Evolutionary conservation across 2,329 filamentous ascomycete genomes (phyloP).

Genomic region (Acrocalymma vagum): DNA sequence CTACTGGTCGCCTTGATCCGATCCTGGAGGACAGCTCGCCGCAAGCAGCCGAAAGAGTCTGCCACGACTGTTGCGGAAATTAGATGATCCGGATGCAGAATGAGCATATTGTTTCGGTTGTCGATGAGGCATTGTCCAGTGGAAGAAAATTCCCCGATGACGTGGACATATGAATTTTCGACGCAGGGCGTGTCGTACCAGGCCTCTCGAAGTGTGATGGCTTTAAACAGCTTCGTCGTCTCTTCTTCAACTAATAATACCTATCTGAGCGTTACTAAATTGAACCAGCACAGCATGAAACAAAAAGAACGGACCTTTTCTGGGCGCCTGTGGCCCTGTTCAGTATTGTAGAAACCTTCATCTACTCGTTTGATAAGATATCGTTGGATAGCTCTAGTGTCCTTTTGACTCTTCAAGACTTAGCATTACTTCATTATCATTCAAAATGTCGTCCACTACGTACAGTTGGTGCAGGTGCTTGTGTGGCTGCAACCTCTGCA

Average conservation of each 20-base stretch:
- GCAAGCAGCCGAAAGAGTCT: constrained; percentile 93
- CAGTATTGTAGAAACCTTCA: constrained; percentile 72
- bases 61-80: constrained; percentile 94
- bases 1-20: constrained; percentile 90
- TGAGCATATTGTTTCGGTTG: constrained; percentile 82
- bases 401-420: constrained; percentile 72
- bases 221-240: constrained; percentile 69
- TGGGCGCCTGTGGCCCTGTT: constrained; percentile 64
- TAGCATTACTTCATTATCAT: constrained; percentile 59
- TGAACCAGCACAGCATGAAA: neutral
- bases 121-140: constrained; percentile 82
- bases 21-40: constrained; percentile 92
- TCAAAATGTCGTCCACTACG: constrained; percentile 51
- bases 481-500: constrained; percentile 75
- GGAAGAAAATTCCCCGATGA: constrained; percentile 79
- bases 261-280: constrained; percentile 56
- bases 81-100: constrained; percentile 93
- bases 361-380: constrained; percentile 82
- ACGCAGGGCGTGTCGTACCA: constrained; percentile 86
- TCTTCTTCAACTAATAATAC: constrained; percentile 85
- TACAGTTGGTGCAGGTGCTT: constrained; percentile 66
- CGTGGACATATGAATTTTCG: constrained; percentile 80
- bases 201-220: constrained; percentile 80
- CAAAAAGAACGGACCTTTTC: constrained; percentile 71
- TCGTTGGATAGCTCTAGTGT: constrained; percentile 80